Conservation (phyloP, 75 land plant species). For the Pinus tabuliformis region DNA sequence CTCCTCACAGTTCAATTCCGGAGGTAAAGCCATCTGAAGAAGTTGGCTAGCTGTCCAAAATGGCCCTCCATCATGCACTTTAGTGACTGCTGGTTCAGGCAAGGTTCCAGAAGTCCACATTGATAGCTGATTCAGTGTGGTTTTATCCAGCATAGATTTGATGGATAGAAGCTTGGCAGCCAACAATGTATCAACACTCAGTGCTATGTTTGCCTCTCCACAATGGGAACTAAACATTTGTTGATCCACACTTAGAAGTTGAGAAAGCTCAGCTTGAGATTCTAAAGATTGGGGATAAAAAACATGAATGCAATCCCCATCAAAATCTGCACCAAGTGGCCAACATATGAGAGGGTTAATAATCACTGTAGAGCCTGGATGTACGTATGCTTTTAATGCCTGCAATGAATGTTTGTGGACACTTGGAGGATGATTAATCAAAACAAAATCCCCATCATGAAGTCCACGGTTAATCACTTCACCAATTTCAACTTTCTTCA, state of each 20-base stretch:
- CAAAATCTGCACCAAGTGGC: slow-evolving; percentile 92
- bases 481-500: slow-evolving; percentile 58
- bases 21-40: slow-evolving; percentile 56
- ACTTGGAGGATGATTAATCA: slow-evolving; percentile 80
- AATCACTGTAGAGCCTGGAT: slow-evolving; percentile 59
- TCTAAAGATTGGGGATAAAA: slow-evolving; percentile 86
- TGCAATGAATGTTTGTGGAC: slow-evolving; percentile 92
- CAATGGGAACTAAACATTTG: slow-evolving; percentile 72
- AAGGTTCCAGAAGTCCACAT: slow-evolving; percentile 40
- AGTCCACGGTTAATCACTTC: slow-evolving; percentile 66
- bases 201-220: slow-evolving; percentile 61
- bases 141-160: slow-evolving; percentile 35
- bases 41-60: slow-evolving; percentile 74
- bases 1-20: slow-evolving; percentile 26
- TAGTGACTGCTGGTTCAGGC: slow-evolving; percentile 67
- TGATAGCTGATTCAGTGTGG: slow-evolving; percentile 58
- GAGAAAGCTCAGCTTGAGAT: slow-evolving; percentile 71
- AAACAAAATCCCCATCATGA: slow-evolving; percentile 86
- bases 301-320: slow-evolving; percentile 88
- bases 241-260: slow-evolving; percentile 71
- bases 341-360: slow-evolving; percentile 90
- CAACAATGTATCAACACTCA: slow-evolving; percentile 68
- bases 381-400: slow-evolving; percentile 60
- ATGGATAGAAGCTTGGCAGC: slow-evolving; percentile 43
- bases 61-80: slow-evolving; percentile 34